Evolutionary conservation across 2,329 filamentous ascomycete species (phyloP).

Genomic region (Teratosphaeria viscida): DNA sequence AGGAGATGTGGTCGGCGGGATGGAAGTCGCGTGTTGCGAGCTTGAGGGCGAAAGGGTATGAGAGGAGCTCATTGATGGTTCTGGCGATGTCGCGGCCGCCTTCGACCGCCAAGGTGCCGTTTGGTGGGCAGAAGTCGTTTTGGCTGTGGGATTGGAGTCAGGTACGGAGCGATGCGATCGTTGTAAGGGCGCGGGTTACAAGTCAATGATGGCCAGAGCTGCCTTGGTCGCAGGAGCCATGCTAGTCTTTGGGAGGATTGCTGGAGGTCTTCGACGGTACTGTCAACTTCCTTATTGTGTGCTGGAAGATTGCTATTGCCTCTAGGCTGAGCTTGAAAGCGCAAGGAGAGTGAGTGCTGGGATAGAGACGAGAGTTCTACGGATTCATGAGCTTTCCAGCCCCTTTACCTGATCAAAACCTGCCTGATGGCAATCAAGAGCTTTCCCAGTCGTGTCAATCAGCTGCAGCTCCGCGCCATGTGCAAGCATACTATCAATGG

Average conservation of each 20-base stretch:
- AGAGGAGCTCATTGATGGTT: slow-evolving; percentile 63
- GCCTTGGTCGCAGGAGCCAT: background rate
- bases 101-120: slow-evolving; percentile 74
- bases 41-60: slow-evolving; percentile 59
- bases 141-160: slow-evolving; percentile 41
- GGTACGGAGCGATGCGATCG: background rate
- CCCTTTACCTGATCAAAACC: background rate
- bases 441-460: background rate
- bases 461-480: background rate
- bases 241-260: background rate
- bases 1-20: slow-evolving; percentile 73
- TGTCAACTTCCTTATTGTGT: no score
- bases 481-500: background rate
- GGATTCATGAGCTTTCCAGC: background rate
- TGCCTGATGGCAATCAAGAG: background rate
- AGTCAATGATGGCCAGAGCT: background rate
- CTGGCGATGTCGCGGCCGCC: slow-evolving; percentile 60
- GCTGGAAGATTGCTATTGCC: background rate
- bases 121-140: slow-evolving; percentile 86
- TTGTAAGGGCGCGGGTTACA: background rate
- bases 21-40: slow-evolving; percentile 93
- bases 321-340: background rate
- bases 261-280: no score
- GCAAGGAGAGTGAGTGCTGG: background rate
- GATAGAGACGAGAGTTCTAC: background rate